Base-by-base conservation (phyloP, 129 eudicot species). In the Escallonia herrerae region DNA sequence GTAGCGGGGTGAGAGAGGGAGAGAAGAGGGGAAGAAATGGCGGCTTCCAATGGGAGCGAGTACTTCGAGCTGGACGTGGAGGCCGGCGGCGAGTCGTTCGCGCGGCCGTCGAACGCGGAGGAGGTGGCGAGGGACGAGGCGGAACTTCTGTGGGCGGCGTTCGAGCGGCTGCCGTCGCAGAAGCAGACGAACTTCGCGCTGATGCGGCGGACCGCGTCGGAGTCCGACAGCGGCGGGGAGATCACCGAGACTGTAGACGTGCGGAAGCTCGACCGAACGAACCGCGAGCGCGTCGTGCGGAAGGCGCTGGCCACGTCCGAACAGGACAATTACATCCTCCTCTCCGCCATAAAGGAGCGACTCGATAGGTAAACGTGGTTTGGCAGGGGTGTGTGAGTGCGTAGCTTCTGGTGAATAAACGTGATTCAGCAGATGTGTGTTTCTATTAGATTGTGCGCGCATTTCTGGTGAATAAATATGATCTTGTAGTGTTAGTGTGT, bases 11-110 rank as follows among this genome's bases (percentile, higher is more conserved):
- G n/a, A 53, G 33, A 53, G 15, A 2, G 44, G 48, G 57, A 64
- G 67, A 47, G 49, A 7, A 14, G 42, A 8, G 42, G 6, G 14
- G 3, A 9, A 56, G 47, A 3, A 66, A 91, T 91, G 97, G 96
- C 97, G 64, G 95, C 86, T 2, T 85, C 97, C n/a, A 77, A 81
- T 48, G 96, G 97, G 49, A 91, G 83, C 73, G 96, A 87, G 77
- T 87, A 69, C 67, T 90, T 77, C 71, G 95, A 82, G 67, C 57
- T 87, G 1, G 95, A 84, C 8, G 58, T 77, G 11, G 90, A 72
- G 42, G 40, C 61, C 65, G 86, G 77, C 0, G 68, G 12, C 5
- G 87, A 72, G 33, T 49, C 64, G 5, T 91, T 91, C 57, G 60
- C 74, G 2, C 68, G 90, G 54, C 71, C 86, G 7, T 82, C 97